Evolutionary conservation across 2,329 filamentous ascomycete genomes (phyloP), one percentile per base, ranked within the genome.

Genomic region (Arachnomyces sp.): DNA sequence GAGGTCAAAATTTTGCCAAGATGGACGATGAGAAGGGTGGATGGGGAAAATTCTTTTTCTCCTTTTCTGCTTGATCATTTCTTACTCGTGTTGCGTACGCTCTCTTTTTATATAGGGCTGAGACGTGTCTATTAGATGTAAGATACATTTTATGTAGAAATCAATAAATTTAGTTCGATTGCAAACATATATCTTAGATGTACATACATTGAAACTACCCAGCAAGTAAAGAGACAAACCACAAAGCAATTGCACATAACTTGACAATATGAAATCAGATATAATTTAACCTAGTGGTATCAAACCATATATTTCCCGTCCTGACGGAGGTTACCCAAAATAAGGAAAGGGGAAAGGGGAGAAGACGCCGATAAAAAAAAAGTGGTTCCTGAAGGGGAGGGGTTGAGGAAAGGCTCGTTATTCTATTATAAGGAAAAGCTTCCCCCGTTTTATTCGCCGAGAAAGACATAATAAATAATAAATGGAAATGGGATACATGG

Each of bases 1-100:
- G 64, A 66, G 63, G 63, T 67, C 64, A 67, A 66, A 62, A 56
- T 55, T 45, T 49, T 67, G 63, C 63, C 64, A 45, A 67, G 30
- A 66, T 46, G 20, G 20, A 25, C 20, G 20, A 25, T 25, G 20
- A 25, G 20, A 25, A 25, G 9, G 20, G 20, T 25, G 9, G 20
- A 25, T 5, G 20, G 9, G 20, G 47, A 49, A 65, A 46, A 48
- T 45, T 44, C 50, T 44, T 46, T 47, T 43, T 47, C 43, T 39
- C 36, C 38, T 16, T 43, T 40, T 37, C 45, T 54, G 46, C 43
- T 49, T 45, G 48, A 50, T 47, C 38, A 18, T 46, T 49, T 54
- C 63, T 65, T 60, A 54, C 56, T 64, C 58, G 61, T 66, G 61
- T 66, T 66, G 56, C 61, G 62, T 60, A 60, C 55, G 56, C 59